phyloP scores from a whole-genome alignment of 805 yeast genomes.

The Yamadazyma takamatsuzukensis region DNA sequence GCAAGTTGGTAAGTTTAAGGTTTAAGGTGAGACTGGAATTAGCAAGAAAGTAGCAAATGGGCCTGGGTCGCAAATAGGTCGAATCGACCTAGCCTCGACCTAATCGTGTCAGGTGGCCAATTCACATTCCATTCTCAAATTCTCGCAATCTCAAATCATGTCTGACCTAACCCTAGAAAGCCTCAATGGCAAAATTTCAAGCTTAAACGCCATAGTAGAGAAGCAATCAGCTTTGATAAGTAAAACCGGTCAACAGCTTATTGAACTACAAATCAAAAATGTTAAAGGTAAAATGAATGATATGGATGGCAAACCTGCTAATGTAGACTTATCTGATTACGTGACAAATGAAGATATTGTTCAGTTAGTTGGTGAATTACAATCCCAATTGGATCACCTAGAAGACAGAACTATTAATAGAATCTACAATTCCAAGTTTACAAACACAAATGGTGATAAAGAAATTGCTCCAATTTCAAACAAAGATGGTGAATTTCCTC shows the following conservation, averaged over 20 bases:
- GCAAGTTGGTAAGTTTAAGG: too few species aligned
- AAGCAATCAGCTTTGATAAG: conserved; percentile 66
- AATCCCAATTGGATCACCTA: conserved; percentile 74
- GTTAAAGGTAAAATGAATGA: conserved; percentile 36
- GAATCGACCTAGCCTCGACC: too few species aligned
- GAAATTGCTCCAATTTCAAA: conserved; percentile 68
- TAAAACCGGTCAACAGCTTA: conserved; percentile 75
- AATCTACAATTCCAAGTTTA: conserved; percentile 56
- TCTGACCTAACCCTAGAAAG: conserved; percentile 15
- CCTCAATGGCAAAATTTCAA: conserved; percentile 45
- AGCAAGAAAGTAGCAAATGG: too few species aligned
- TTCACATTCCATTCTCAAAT: too few species aligned
- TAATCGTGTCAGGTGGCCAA: too few species aligned
- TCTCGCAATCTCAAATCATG: conserved; percentile 3
- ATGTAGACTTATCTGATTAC: conserved; percentile 50
- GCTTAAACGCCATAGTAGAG: conserved; percentile 50
- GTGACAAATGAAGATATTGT: conserved; percentile 82
- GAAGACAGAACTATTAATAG: conserved; percentile 79
- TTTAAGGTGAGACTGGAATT: too few species aligned
- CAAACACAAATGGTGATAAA: conserved; percentile 28
- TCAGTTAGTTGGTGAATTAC: conserved; percentile 84
- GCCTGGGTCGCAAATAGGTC: too few species aligned
- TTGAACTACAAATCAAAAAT: conserved; percentile 64
- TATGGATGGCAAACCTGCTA: conserved; percentile 13
- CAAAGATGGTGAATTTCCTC: conserved; percentile 72